These are phyloP conservation scores for Alternaria tenuissima DNA, from an alignment of 2,329 filamentous ascomycete genomes.

Conservation along the genomic window DNA sequence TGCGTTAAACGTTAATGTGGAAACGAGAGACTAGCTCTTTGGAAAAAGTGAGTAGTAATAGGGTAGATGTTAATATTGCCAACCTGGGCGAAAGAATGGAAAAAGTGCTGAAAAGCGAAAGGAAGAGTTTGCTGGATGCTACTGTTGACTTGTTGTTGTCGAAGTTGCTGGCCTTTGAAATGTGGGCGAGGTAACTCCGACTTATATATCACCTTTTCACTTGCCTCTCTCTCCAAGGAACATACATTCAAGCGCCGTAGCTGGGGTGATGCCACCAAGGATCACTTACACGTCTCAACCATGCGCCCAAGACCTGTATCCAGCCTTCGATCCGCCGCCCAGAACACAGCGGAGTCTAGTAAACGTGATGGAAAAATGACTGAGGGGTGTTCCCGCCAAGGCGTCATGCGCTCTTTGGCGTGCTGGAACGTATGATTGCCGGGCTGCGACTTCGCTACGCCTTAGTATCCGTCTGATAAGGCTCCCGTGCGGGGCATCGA, in stretches of 20 bases:
- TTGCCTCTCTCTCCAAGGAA: neutral
- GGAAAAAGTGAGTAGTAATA: constrained; percentile 19
- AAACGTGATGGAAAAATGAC: constrained; percentile 28
- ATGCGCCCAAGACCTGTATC: constrained; percentile 24
- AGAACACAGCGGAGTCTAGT: constrained; percentile 14
- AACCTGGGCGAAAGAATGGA: constrained; percentile 43
- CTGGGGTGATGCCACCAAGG: constrained; percentile 27
- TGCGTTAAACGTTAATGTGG: constrained; percentile 5
- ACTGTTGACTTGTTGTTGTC: constrained; percentile 28
- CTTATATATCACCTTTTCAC: constrained; percentile 40
- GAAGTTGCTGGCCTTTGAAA: constrained; percentile 37
- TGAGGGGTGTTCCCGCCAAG: constrained; percentile 35
- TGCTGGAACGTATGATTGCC: constrained; percentile 48
- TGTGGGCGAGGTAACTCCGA: constrained; percentile 10
- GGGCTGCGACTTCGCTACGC: constrained; percentile 42
- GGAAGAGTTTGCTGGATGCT: constrained; percentile 29
- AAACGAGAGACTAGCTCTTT: constrained; percentile 49
- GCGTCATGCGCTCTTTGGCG: constrained; percentile 39
- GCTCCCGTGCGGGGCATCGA: constrained; percentile 24
- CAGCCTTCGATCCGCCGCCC: constrained; percentile 13
- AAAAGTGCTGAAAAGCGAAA: constrained; percentile 29
- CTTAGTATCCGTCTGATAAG: constrained; percentile 33
- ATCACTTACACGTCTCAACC: constrained; percentile 39
- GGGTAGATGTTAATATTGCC: constrained; percentile 24
- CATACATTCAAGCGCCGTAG: constrained; percentile 22